Conservation (phyloP, 306 rosid species). For the Hippophae tibetana region DNA sequence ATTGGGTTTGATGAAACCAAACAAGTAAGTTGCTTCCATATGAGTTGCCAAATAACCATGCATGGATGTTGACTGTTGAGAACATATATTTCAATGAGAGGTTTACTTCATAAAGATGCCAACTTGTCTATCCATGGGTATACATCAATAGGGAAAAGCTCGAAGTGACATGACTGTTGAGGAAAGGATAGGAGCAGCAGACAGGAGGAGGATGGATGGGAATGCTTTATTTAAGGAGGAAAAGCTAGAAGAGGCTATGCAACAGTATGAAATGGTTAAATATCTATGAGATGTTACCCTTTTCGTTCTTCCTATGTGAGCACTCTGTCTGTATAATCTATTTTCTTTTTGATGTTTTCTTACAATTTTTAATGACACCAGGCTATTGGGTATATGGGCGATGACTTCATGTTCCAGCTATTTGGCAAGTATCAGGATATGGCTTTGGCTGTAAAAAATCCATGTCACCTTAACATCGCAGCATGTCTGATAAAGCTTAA, state of each 20-base stretch:
- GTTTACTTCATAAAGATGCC: constrained; percentile 21
- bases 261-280: constrained; percentile 93
- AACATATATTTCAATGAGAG: constrained; percentile 2
- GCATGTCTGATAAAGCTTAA: constrained; percentile 80
- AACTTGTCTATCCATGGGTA: constrained; percentile 11
- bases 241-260: constrained; percentile 95
- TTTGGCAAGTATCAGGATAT: constrained; percentile 86
- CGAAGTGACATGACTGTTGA: constrained; percentile 95
- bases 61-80: background rate
- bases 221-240: constrained; percentile 76
- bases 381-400: constrained; percentile 96
- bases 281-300: constrained; percentile 20
- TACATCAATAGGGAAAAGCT: constrained; percentile 60
- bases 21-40: constrained; percentile 44
- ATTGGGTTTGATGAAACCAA: constrained; percentile 85
- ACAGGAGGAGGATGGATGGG: constrained; percentile 86
- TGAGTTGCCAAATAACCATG: background rate
- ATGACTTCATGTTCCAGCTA: constrained; percentile 94
- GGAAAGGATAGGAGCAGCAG: constrained; percentile 88
- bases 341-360: constrained; percentile 8
- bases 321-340: background rate
- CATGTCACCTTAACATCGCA: constrained; percentile 92
- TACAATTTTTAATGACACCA: constrained; percentile 18
- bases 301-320: constrained; percentile 8
- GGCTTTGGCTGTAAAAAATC: constrained; percentile 92